Percentiles rank a stretch among this genome's conserved stretches.
phyloP scores from a whole-genome alignment of 257 asterid genomes.

The Plantago elongata region DNA sequence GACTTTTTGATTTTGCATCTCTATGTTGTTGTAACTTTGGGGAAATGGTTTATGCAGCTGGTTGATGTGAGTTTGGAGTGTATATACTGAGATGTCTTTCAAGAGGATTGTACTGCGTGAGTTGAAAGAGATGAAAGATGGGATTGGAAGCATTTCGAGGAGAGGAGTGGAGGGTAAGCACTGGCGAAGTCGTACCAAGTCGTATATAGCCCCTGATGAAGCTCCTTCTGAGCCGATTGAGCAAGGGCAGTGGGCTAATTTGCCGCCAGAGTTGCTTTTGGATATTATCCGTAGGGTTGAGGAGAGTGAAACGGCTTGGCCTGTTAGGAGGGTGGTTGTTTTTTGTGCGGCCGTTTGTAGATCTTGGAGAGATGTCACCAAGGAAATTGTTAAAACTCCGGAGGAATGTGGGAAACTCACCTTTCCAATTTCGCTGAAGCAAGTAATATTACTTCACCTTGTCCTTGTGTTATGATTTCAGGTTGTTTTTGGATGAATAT shows the following conservation, averaged over 20 bases:
- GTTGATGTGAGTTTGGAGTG: constrained; percentile 15
- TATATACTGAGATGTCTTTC: constrained; percentile 54
- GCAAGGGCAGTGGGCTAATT: constrained; percentile 93
- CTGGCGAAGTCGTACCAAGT: constrained; percentile 60
- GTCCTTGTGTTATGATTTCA: constrained; percentile 3
- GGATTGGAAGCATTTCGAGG: constrained; percentile 69
- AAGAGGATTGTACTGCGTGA: constrained; percentile 68
- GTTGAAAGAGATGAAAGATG: constrained; percentile 73
- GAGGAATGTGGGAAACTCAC: constrained; percentile 95
- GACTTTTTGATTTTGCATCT: neutral
- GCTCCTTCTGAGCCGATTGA: constrained; percentile 46
- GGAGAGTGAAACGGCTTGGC: constrained; percentile 91
- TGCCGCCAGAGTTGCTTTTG: constrained; percentile 82
- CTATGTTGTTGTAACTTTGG: constrained; percentile 15
- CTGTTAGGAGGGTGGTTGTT: constrained; percentile 74
- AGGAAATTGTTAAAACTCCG: constrained; percentile 89
- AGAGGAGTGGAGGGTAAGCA: constrained; percentile 56
- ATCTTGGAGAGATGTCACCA: constrained; percentile 88
- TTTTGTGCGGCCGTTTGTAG: constrained; percentile 91
- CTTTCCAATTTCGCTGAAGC: constrained; percentile 90
- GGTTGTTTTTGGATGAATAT: neutral
- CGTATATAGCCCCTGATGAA: constrained; percentile 70
- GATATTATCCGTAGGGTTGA: constrained; percentile 83
- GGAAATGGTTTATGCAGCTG: constrained; percentile 14
- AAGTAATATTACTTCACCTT: constrained; percentile 36